Conservation (phyloP, 164 flowering plant species). For the Stephania japonica region DNA sequence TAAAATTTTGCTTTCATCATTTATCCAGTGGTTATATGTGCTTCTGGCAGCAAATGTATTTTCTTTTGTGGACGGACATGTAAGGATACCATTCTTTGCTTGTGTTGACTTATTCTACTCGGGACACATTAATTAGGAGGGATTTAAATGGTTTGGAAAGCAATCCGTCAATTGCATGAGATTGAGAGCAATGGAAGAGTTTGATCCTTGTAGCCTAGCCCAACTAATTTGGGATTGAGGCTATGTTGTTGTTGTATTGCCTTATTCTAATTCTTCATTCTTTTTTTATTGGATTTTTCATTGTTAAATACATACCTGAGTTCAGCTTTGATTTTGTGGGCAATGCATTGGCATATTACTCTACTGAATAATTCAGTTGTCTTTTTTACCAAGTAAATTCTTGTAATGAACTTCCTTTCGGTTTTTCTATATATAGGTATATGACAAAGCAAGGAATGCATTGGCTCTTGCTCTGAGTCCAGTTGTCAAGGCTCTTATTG, state of each 20-base stretch:
- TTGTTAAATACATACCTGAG: background rate
- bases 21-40: background rate
- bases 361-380: background rate
- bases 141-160: no score
- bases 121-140: no score
- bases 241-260: no score
- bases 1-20: background rate
- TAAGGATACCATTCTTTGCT: background rate
- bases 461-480: constrained; percentile 96
- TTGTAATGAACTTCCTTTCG: constrained; percentile 6
- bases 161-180: no score
- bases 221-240: no score
- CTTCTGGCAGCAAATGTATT: background rate
- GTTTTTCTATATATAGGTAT: constrained; percentile 47
- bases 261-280: no score
- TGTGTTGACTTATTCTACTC: background rate
- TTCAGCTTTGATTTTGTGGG: background rate
- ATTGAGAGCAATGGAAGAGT: no score
- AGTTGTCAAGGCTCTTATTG: constrained; percentile 84
- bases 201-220: no score
- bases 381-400: background rate
- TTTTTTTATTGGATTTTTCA: no score
- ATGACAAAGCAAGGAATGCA: constrained; percentile 95
- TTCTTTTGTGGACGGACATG: background rate
- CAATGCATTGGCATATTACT: background rate